Percentiles rank a stretch among this genome's conserved stretches.
Evolutionary conservation across 768 basidiomycete genomes (phyloP).

Genomic region (Agaricus subrufescens): DNA sequence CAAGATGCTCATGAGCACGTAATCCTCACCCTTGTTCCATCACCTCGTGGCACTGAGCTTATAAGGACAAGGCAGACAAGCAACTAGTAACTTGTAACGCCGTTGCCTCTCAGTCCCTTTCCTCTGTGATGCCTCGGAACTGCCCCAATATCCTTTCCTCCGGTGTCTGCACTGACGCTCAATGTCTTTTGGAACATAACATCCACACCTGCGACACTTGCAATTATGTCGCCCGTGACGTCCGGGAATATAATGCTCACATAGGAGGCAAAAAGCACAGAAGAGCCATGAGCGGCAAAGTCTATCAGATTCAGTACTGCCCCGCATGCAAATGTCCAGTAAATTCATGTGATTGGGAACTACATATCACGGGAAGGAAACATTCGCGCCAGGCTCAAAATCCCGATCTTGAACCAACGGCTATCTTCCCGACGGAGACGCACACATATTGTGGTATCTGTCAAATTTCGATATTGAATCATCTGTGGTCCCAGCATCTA

Average conservation of each 20-base stretch:
- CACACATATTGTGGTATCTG: conserved; percentile 26
- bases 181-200: conserved; percentile 31
- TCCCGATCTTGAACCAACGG: conserved; percentile 15
- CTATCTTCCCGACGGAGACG: conserved; percentile 10
- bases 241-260: conserved; percentile 22
- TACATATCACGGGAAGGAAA: conserved; percentile 1
- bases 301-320: conserved; percentile 23
- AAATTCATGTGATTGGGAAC: neutral
- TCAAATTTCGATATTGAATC: conserved; percentile 16
- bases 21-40: neutral
- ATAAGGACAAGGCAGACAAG: neutral
- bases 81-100: too few relatives aligned
- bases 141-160: conserved; percentile 32
- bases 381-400: conserved; percentile 2
- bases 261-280: conserved; percentile 9
- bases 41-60: neutral
- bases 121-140: conserved; percentile 11
- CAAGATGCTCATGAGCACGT: neutral
- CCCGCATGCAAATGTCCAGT: conserved; percentile 5
- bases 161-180: conserved; percentile 28
- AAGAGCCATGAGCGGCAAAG: conserved; percentile 9
- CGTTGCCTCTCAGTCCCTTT: neutral
- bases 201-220: conserved; percentile 36
- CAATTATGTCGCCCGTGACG: conserved; percentile 25
- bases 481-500: conserved; percentile 31